Conservation (phyloP, 768 basidiomycete genomes). For the Tubosaeta brunneosetosa region DNA sequence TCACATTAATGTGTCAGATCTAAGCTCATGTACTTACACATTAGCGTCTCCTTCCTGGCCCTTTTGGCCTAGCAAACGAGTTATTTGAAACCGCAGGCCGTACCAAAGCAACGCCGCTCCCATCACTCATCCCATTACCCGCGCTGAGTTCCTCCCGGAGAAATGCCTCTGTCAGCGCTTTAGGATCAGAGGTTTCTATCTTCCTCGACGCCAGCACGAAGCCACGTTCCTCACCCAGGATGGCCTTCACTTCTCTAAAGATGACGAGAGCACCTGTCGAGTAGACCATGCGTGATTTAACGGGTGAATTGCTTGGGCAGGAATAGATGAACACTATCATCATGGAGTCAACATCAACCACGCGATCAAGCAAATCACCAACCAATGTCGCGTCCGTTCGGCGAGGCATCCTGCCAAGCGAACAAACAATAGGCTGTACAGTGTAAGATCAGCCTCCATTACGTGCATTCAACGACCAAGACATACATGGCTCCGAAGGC, state of each 20-base stretch:
- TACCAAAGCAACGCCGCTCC: slow-evolving; percentile 5
- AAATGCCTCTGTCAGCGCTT: slow-evolving; percentile 62
- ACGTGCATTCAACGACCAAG: neutral
- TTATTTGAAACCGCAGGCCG: slow-evolving; percentile 30
- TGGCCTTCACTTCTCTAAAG: slow-evolving; percentile 50
- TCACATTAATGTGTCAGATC: too few species aligned
- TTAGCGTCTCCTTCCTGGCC: slow-evolving; percentile 55
- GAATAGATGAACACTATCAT: slow-evolving; percentile 82
- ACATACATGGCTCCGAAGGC: slow-evolving; percentile 50
- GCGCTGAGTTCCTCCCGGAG: slow-evolving; percentile 56
- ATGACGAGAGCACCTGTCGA: slow-evolving; percentile 62
- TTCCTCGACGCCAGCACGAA: slow-evolving; percentile 49
- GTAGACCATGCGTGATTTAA: slow-evolving; percentile 88
- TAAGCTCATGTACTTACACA: neutral
- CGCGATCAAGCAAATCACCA: slow-evolving; percentile 14
- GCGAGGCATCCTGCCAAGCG: slow-evolving; percentile 51
- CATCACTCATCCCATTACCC: slow-evolving; percentile 3
- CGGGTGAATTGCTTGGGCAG: slow-evolving; percentile 74
- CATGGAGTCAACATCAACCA: slow-evolving; percentile 2
- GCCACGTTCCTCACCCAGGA: slow-evolving; percentile 42
- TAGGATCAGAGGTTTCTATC: slow-evolving; percentile 79
- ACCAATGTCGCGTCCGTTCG: slow-evolving; percentile 60
- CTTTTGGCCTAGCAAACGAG: slow-evolving; percentile 66
- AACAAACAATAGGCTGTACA: slow-evolving; percentile 55
- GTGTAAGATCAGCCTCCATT: neutral